phyloP scores from a whole-genome alignment of 345 rosid genomes.

The Draba incana region DNA sequence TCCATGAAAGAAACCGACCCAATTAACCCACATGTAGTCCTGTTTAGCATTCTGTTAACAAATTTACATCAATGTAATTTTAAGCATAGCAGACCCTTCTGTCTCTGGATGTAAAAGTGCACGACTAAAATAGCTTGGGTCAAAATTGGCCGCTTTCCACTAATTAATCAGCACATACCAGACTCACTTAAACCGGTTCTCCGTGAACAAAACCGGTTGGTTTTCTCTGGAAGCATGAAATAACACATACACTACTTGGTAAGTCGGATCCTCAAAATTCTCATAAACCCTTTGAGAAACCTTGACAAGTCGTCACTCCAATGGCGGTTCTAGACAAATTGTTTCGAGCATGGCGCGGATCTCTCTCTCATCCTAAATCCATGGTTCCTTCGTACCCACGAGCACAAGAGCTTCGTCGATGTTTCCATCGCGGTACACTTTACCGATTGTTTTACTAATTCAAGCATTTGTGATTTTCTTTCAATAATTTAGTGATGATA shows the following conservation, averaged over 20 bases:
- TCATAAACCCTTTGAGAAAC: constrained; percentile 34
- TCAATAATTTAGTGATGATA: neutral
- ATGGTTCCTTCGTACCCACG: constrained; percentile 38
- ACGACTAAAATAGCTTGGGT: too few species aligned
- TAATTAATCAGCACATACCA: too few species aligned
- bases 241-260: neutral
- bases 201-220: constrained; percentile 15
- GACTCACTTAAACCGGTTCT: constrained; percentile 29
- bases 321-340: constrained; percentile 57
- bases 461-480: neutral
- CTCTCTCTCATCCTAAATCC: constrained; percentile 41
- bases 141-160: too few species aligned
- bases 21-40: too few species aligned
- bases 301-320: neutral
- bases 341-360: constrained; percentile 44
- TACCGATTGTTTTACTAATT: neutral
- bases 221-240: constrained; percentile 9
- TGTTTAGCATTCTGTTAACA: too few species aligned
- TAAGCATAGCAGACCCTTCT: too few species aligned
- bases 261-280: constrained; percentile 7
- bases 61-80: too few species aligned
- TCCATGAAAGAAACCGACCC: too few species aligned
- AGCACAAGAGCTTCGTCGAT: constrained; percentile 37
- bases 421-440: constrained; percentile 41
- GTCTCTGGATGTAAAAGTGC: too few species aligned